Evolutionary conservation across 2,329 filamentous ascomycete species (phyloP).

Genomic region (Hortaea werneckii): DNA sequence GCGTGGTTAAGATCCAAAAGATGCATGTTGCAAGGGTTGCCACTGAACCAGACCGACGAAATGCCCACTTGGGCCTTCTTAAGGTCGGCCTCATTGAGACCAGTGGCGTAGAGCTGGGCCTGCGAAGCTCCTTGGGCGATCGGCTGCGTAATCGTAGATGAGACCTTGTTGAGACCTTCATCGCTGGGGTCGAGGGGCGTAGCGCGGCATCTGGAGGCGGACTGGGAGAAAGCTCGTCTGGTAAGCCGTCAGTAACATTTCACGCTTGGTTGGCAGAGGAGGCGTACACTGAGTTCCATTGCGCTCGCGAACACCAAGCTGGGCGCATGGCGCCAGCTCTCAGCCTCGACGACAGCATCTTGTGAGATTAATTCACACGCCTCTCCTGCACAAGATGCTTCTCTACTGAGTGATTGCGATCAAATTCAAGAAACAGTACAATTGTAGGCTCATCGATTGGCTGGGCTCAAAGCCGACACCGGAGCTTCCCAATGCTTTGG

Average conservation of each 20-base stretch:
- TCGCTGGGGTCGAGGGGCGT: slow-evolving; percentile 9
- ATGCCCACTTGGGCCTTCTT: slow-evolving; percentile 96
- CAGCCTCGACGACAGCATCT: background rate
- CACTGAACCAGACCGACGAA: slow-evolving; percentile 94
- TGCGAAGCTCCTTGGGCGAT: slow-evolving; percentile 98
- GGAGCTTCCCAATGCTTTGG: background rate
- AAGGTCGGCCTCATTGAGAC: slow-evolving; percentile 76
- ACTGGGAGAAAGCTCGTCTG: slow-evolving; percentile 9
- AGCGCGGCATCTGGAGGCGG: slow-evolving; percentile 1
- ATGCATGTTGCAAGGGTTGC: slow-evolving; percentile 99
- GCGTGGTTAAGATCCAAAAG: slow-evolving; percentile 76
- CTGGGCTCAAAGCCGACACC: background rate
- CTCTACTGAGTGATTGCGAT: background rate
- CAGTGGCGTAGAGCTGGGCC: slow-evolving; percentile 97
- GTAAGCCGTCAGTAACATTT: background rate
- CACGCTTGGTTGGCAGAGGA: background rate
- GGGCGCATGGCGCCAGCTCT: slow-evolving; percentile 2
- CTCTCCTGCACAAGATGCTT: background rate
- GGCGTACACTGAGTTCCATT: slow-evolving; percentile 4
- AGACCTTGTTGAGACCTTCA: slow-evolving; percentile 66
- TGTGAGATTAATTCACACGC: background rate
- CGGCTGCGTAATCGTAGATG: slow-evolving; percentile 79
- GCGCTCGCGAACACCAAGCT: slow-evolving; percentile 6
- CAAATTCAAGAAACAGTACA: background rate
- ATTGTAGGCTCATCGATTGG: background rate